phyloP scores from a whole-genome alignment of 2,329 filamentous ascomycete species.

The Alternaria sp. region DNA sequence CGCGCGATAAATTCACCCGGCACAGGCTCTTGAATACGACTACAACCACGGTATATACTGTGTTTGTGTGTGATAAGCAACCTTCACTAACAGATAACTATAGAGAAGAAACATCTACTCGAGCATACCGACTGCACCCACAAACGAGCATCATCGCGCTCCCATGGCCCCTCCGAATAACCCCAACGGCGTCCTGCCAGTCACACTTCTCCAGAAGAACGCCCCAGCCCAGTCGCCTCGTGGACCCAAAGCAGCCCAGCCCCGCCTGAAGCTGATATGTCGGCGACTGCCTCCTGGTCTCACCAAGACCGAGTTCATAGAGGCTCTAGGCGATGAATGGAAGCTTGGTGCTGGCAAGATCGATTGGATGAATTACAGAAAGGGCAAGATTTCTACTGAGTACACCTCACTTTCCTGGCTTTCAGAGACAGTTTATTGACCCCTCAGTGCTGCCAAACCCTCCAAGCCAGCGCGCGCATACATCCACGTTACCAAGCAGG shows the following conservation, averaged over 20 bases:
- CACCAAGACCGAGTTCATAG: slow-evolving; percentile 77
- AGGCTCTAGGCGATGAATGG: slow-evolving; percentile 79
- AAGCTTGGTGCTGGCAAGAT: slow-evolving; percentile 78
- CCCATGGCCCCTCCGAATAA: slow-evolving; percentile 40
- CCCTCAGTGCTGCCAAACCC: slow-evolving; percentile 69
- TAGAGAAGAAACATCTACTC: not conserved
- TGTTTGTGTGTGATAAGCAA: not conserved
- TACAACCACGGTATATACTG: not conserved
- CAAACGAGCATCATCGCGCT: not conserved
- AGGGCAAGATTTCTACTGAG: slow-evolving; percentile 84
- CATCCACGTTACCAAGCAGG: slow-evolving; percentile 76
- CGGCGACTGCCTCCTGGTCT: slow-evolving; percentile 86
- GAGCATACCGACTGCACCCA: not conserved
- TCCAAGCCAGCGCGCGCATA: slow-evolving; percentile 83
- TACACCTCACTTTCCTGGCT: slow-evolving; percentile 53
- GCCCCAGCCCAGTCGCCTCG: slow-evolving; percentile 36
- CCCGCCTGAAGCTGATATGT: slow-evolving; percentile 82
- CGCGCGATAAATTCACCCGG: not conserved
- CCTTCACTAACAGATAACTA: not conserved
- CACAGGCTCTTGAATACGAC: not conserved
- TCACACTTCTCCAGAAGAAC: slow-evolving; percentile 46
- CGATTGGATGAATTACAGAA: slow-evolving; percentile 79
- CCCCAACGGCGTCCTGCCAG: slow-evolving; percentile 49
- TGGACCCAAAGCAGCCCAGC: slow-evolving; percentile 54
- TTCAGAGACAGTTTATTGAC: not conserved